Base-by-base conservation (phyloP, 1,139 yeast genomes). In the Petasospora rhodanensis region DNA sequence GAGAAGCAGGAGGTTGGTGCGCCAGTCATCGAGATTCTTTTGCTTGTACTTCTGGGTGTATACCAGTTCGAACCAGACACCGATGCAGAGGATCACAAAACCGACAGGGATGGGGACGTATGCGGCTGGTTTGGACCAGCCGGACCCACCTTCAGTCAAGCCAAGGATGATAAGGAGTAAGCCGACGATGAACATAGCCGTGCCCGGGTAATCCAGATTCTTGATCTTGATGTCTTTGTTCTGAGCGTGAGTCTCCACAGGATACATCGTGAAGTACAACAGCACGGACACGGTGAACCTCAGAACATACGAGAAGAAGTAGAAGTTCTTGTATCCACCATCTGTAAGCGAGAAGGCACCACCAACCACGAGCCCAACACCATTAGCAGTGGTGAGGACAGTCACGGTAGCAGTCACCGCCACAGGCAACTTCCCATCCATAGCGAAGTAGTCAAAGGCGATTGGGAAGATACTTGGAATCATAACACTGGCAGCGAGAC, bases 401-500 rank as follows among this genome's bases (percentile, higher is more conserved):
- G 55, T 18, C 11, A 56, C 31, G 14, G 60, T 7, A 8, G 23
- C 7, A 21, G 11, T 21, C 6, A 21, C 6, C 6, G 23, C 23
- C n/a, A 7, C 12, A 7, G 11, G 7, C n/a, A 21, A 8, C 7
- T 21, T 7, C 12, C 11, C 11, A 21, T 7, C 12, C n/a, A 7
- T n/a, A 21, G 23, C 11, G 26, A 52, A 60, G 28, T 54, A 54
- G 30, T 47, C 46, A 2, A 55, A 62, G 7, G 55, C 48, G 4
- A 62, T 22, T 0, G 61, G 57, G 39, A 47, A 53, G 0, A 55
- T 46, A 17, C 54, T 38, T 1, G 67, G 66, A 14, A 62, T 46
- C 14, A 59, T 34, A 1, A 59, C 52, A 4, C 66, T 55, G 4
- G 59, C 67, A 9, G 58, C 52, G 8, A 62, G 44, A n/a, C 67